These are phyloP conservation scores for Buddleja alternifolia DNA, from an alignment of 257 asterid species.

Conservation along the genomic window DNA sequence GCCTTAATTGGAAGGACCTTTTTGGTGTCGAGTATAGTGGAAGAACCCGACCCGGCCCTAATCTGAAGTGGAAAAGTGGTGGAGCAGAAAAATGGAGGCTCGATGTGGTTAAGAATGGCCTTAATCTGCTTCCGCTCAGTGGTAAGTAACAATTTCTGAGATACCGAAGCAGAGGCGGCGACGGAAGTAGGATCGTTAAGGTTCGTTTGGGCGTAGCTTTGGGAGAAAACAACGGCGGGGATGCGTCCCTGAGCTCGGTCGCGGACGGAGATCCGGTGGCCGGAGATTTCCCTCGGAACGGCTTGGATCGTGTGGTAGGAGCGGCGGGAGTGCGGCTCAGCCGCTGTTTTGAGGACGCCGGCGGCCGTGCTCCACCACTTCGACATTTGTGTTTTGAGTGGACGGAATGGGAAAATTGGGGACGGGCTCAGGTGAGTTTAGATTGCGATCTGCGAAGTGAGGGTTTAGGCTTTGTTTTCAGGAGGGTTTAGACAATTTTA, in stretches of 20 bases:
- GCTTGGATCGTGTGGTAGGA: conserved; percentile 85
- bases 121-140: conserved; percentile 86
- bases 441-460: not conserved
- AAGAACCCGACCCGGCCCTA: conserved; percentile 89
- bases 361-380: conserved; percentile 85
- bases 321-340: conserved; percentile 37
- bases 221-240: conserved; percentile 86
- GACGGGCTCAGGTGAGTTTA: conserved; percentile 7
- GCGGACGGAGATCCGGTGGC: conserved; percentile 65
- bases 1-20: conserved; percentile 92
- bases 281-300: conserved; percentile 76
- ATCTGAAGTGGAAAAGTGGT: conserved; percentile 90
- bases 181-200: conserved; percentile 64
- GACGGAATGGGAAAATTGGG: conserved; percentile 21
- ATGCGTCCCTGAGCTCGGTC: conserved; percentile 90
- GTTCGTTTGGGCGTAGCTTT: conserved; percentile 51
- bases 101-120: conserved; percentile 62
- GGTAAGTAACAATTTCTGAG: conserved; percentile 68
- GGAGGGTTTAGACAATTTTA: conserved; percentile 26
- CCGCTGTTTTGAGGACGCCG: conserved; percentile 43
- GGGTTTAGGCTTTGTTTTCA: conserved; percentile 9
- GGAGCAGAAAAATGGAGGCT: conserved; percentile 73
- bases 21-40: conserved; percentile 64
- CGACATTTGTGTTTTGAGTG: conserved; percentile 46
- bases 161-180: conserved; percentile 46